These are phyloP conservation scores for Chaetomium olivaceum DNA, from an alignment of 2,329 filamentous ascomycete genomes.

Conservation along the genomic window DNA sequence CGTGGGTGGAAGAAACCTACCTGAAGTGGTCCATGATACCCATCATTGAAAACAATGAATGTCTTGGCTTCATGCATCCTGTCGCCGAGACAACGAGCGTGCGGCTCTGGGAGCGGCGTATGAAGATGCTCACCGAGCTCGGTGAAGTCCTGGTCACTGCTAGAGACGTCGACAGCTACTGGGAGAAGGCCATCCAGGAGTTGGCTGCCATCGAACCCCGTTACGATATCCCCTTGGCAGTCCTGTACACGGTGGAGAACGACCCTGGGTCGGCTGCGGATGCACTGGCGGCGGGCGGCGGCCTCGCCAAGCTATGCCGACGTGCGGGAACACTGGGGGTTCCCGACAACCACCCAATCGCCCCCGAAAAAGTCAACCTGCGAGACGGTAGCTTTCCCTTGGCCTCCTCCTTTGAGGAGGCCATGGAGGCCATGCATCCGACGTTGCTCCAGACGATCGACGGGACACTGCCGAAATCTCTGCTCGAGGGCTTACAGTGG, in stretches of 20 bases:
- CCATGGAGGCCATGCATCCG: conserved; percentile 42
- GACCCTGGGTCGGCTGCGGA: conserved; percentile 37
- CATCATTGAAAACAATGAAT: conserved; percentile 45
- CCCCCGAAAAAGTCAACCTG: conserved; percentile 42
- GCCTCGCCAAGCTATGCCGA: conserved; percentile 41
- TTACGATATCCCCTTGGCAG: conserved; percentile 53
- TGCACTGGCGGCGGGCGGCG: conserved; percentile 31
- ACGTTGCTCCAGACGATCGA: conserved; percentile 46
- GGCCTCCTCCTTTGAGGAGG: conserved; percentile 43
- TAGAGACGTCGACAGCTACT: conserved; percentile 50
- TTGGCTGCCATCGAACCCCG: conserved; percentile 46
- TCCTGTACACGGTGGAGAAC: conserved; percentile 52
- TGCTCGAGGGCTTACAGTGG: conserved; percentile 61
- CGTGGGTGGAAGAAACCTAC: conserved; percentile 49
- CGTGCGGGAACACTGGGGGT: conserved; percentile 51
- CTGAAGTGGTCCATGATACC: conserved; percentile 52
- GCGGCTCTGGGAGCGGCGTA: conserved; percentile 50
- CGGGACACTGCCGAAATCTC: conserved; percentile 56
- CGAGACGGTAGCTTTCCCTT: conserved; percentile 42
- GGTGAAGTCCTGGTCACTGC: conserved; percentile 47
- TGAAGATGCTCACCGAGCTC: conserved; percentile 52
- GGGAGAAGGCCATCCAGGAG: conserved; percentile 48
- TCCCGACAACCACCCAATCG: conserved; percentile 46
- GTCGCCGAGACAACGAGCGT: conserved; percentile 50
- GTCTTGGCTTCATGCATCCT: conserved; percentile 50